Evolutionary conservation across 331 rosid genomes (phyloP), one percentile per base, ranked within the genome.

Genomic region (Ulmus americana): DNA sequence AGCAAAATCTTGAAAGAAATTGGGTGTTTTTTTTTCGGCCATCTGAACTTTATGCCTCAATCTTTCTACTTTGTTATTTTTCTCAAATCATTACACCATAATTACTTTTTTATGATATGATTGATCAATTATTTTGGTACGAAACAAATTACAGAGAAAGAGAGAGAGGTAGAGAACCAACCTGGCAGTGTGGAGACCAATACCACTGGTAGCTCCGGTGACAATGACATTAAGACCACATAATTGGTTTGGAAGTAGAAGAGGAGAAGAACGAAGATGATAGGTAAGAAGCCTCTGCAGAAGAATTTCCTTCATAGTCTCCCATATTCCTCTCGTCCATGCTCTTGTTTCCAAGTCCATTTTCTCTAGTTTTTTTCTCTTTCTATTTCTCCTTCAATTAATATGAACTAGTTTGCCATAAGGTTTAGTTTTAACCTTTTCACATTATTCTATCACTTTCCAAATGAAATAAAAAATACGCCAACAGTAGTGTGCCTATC

Each of bases 151-250:
- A 51, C 8, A 2, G 3, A 53, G 18, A 6, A 16, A 39, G 4
- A 18, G 61, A 55, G 58, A 15, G 46, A 16, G 7, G 9, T 38
- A 60, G 40, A 43, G 8, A 43, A 39, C 16, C 10, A 65, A 67
- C 72, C 72, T 55, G 28, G 72, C 72, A 3, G 72, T 67, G 63
- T 67, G 64, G 54, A 67, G 55, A 7, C 72, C 72, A 9, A 67
- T 55, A 22, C 72, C 72, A 16, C 64, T 67, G n/a, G 72, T 67
- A 12, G 72, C 64, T 55, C 72, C 72, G 2, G 72, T 67, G 45
- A 67, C 64, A 22, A 67, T 56, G 14, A 67, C 72, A 55, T 67
- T 67, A 15, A 67, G 72, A 67, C 55, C 63, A 5, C 14, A 39
- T 35, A 67, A 55, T 10, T 44, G 45, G 64, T 20, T 18, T 7